Evolutionary conservation across 352 stramenopile genomes (phyloP).

Genomic region (Sclerospora graminicola): DNA sequence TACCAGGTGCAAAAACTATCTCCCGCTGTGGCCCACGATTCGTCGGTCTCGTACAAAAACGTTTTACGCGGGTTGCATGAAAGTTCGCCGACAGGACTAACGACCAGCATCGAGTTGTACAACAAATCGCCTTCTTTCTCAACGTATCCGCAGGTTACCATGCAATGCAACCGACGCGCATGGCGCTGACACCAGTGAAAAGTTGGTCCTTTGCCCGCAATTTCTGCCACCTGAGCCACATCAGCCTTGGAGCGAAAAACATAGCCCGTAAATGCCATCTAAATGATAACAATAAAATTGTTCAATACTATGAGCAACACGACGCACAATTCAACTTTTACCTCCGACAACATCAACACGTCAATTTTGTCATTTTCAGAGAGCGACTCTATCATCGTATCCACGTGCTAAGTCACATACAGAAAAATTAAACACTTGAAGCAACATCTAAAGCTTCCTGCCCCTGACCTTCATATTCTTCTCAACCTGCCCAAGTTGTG

Average conservation of each 20-base stretch:
- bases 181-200: constrained; percentile 65
- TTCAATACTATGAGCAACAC: background rate
- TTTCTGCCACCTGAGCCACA: constrained; percentile 51
- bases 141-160: constrained; percentile 67
- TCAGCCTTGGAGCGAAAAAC: constrained; percentile 52
- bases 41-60: constrained; percentile 81
- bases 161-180: constrained; percentile 43
- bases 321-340: constrained; percentile 5
- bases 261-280: constrained; percentile 83
- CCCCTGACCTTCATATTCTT: constrained; percentile 53
- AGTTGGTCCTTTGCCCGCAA: constrained; percentile 34
- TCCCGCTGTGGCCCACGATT: constrained; percentile 59
- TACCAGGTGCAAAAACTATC: constrained; percentile 54
- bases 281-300: background rate
- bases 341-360: constrained; percentile 73
- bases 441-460: background rate
- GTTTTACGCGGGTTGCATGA: constrained; percentile 70
- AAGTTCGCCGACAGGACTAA: constrained; percentile 55
- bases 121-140: constrained; percentile 30
- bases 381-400: constrained; percentile 49
- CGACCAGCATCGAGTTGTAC: constrained; percentile 79
- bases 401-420: constrained; percentile 30
- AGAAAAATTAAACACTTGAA: background rate
- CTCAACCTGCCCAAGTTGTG: constrained; percentile 52
- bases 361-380: constrained; percentile 38